Evolutionary conservation across 805 yeast genomes (phyloP).

Genomic region (Clavispora carvajalis): DNA sequence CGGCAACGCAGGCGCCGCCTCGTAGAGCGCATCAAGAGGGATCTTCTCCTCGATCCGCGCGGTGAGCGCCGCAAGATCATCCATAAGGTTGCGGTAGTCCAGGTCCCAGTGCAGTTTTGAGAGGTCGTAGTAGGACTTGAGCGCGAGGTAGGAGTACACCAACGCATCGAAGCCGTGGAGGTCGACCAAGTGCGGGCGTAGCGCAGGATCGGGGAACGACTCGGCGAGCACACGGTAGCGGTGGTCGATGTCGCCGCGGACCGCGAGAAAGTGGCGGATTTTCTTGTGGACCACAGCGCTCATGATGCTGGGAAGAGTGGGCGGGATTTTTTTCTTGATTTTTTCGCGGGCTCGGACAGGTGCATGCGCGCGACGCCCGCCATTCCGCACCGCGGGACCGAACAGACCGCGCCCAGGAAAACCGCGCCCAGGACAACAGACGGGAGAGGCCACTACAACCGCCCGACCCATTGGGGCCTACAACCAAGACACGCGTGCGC

Average conservation of each 20-base stretch:
- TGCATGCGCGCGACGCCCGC: too few species aligned
- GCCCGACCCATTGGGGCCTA: too few species aligned
- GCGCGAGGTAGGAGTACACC: conserved; percentile 20
- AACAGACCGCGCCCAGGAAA: too few species aligned
- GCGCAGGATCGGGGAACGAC: not conserved
- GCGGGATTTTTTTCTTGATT: conserved; percentile 1
- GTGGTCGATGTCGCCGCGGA: conserved; percentile 5
- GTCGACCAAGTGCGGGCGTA: conserved; percentile 10
- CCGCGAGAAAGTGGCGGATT: conserved; percentile 8
- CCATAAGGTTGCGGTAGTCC: conserved; percentile 12
- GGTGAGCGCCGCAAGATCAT: conserved; percentile 13
- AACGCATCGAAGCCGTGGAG: conserved; percentile 25
- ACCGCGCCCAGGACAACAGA: too few species aligned
- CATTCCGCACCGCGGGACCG: too few species aligned
- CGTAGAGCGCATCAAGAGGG: conserved; percentile 19
- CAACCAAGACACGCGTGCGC: too few species aligned
- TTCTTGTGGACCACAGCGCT: conserved; percentile 9
- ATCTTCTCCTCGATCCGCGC: conserved; percentile 18
- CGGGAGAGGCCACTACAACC: too few species aligned
- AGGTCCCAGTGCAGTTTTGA: conserved; percentile 14
- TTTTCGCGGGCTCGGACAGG: conserved; percentile 1
- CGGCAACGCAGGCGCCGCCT: conserved; percentile 18
- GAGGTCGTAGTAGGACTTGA: conserved; percentile 20
- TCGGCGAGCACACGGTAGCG: conserved; percentile 3
- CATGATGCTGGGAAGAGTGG: conserved; percentile 11